These are phyloP conservation scores for Nicotiana tomentosiformis DNA, from an alignment of 257 asterid genomes.

Conservation along the genomic window DNA sequence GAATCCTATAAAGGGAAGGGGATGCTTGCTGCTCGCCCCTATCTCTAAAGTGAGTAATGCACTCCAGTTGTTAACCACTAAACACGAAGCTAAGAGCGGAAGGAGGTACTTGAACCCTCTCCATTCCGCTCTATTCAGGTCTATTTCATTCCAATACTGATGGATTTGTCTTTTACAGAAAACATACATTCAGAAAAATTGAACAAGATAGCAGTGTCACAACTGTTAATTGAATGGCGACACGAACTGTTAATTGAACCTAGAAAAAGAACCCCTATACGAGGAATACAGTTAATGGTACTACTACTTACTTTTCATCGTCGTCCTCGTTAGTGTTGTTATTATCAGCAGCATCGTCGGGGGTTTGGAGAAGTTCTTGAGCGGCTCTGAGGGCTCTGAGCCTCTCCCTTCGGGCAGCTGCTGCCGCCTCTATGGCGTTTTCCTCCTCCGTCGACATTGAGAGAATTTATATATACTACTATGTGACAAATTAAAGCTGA, in stretches of 20 bases:
- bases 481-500: background rate
- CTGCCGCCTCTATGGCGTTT: conserved; percentile 63
- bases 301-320: conserved; percentile 12
- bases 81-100: background rate
- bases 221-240: background rate
- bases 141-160: background rate
- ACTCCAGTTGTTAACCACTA: background rate
- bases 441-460: conserved; percentile 51
- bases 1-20: background rate
- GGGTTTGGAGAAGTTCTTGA: conserved; percentile 72
- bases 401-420: conserved; percentile 72
- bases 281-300: background rate
- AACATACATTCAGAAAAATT: background rate
- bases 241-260: background rate
- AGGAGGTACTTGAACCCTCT: background rate
- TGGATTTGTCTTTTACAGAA: background rate
- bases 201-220: background rate
- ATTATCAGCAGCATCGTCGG: conserved; percentile 40
- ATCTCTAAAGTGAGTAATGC: background rate
- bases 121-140: background rate
- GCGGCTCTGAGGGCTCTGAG: conserved; percentile 78
- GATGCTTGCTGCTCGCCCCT: background rate
- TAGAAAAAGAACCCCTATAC: background rate
- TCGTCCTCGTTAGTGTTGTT: conserved; percentile 5
- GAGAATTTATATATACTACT: background rate